A percentile compares a stretch with the other conserved stretches of the same genome.
Evolutionary conservation across 2,329 filamentous ascomycete genomes (phyloP).

Genomic region (Talaromyces rugulosus): DNA sequence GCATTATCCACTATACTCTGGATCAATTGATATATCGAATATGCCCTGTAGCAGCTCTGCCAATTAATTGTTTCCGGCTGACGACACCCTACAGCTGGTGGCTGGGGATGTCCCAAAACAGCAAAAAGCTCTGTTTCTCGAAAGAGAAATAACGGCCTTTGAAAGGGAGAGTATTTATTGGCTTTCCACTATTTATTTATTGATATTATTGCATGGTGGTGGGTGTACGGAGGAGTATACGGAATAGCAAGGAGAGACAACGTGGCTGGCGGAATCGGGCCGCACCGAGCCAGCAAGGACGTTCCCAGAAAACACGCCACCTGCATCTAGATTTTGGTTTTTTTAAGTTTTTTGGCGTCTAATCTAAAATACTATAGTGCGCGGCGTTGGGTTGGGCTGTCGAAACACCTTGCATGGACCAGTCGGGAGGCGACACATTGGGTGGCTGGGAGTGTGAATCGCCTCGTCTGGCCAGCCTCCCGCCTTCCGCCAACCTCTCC

Average conservation of each 20-base stretch:
- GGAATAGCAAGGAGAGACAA: neutral
- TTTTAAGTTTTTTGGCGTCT: neutral
- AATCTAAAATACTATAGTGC: neutral
- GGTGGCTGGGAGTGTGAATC: constrained; percentile 12
- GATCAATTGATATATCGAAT: neutral
- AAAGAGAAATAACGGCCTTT: neutral
- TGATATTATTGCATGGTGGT: neutral
- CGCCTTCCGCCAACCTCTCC: constrained; percentile 9
- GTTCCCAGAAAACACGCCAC: neutral
- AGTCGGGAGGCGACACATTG: constrained; percentile 8
- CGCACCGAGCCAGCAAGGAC: constrained; percentile 4
- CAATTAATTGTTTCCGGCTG: neutral
- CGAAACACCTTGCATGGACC: constrained; percentile 9
- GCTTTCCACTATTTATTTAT: neutral
- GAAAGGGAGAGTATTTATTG: neutral
- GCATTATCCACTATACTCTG: too few relatives aligned
- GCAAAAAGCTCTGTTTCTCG: neutral
- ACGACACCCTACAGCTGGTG: neutral
- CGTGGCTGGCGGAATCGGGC: constrained; percentile 4
- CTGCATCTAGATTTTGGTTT: too few relatives aligned
- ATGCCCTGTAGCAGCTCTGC: neutral
- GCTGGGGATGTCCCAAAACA: neutral
- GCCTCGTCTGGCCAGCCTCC: neutral
- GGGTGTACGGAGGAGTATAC: too few relatives aligned
- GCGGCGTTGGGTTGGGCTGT: neutral